Evolutionary conservation across 2,329 filamentous ascomycete genomes (phyloP).

Genomic region (Botrytis paeoniae): DNA sequence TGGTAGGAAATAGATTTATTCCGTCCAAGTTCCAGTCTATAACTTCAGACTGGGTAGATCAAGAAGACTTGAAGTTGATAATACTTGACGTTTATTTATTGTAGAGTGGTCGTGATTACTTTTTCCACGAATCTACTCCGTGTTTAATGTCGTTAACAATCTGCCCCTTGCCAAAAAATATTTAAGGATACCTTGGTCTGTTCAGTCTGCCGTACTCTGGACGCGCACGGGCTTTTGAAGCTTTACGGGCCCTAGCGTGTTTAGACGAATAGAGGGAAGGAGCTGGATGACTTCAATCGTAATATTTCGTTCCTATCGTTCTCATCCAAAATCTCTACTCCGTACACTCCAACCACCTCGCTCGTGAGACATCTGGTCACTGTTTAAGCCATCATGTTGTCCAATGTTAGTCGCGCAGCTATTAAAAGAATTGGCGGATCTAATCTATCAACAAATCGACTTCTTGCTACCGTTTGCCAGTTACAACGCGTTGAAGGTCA

Average conservation of each 20-base stretch:
- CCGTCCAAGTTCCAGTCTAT: neutral
- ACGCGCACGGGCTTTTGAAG: neutral
- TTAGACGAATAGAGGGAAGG: conserved; percentile 9
- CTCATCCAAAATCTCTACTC: conserved; percentile 9
- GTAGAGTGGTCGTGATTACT: neutral
- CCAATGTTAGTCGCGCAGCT: conserved; percentile 36
- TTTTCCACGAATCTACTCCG: neutral
- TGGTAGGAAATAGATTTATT: neutral
- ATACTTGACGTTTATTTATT: neutral
- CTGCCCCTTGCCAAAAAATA: neutral
- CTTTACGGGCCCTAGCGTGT: neutral
- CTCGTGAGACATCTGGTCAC: conserved; percentile 1
- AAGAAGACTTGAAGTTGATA: neutral
- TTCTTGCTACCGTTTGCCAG: conserved; percentile 28
- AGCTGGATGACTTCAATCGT: neutral
- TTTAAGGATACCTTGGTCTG: neutral
- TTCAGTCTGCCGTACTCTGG: neutral
- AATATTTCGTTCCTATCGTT: neutral
- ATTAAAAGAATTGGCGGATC: conserved; percentile 31
- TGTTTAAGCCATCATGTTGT: conserved; percentile 33
- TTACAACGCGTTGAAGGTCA: conserved; percentile 30
- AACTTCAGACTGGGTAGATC: neutral
- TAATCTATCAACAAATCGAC: conserved; percentile 32
- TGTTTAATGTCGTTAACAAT: neutral
- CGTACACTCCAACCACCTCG: conserved; percentile 14